Conservation (phyloP, 2,329 filamentous ascomycete genomes). For the Penicillium sp. region DNA sequence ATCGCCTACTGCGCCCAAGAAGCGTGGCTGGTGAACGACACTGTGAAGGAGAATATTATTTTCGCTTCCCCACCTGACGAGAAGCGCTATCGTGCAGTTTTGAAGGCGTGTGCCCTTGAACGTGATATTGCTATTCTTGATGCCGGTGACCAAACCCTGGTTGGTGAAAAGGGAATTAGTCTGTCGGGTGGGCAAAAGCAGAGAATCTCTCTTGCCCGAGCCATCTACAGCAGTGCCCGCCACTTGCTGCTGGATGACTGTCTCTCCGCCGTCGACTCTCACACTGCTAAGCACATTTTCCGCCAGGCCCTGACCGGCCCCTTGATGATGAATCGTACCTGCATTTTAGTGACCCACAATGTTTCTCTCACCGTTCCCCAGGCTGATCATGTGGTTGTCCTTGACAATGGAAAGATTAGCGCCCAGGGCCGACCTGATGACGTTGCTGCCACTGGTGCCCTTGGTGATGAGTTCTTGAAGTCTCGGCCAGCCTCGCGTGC, state of each 20-base stretch:
- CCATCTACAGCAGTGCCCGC: slow-evolving; percentile 90
- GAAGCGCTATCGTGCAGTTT: slow-evolving; percentile 79
- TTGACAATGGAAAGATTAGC: slow-evolving; percentile 81
- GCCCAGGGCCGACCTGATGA: slow-evolving; percentile 75
- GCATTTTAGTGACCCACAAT: slow-evolving; percentile 95
- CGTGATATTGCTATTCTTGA: slow-evolving; percentile 91
- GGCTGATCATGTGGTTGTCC: slow-evolving; percentile 75
- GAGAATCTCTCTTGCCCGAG: slow-evolving; percentile 91
- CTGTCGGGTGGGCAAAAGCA: slow-evolving; percentile 97
- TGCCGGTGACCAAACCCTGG: slow-evolving; percentile 85
- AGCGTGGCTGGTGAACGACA: slow-evolving; percentile 94
- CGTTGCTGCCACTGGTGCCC: slow-evolving; percentile 80
- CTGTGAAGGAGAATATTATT: slow-evolving; percentile 92
- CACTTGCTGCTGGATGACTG: slow-evolving; percentile 94
- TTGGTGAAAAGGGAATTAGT: slow-evolving; percentile 96
- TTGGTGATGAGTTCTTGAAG: slow-evolving; percentile 81
- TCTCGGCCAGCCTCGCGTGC: slow-evolving; percentile 68
- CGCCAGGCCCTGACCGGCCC: slow-evolving; percentile 86
- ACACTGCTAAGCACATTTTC: slow-evolving; percentile 98
- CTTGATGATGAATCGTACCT: slow-evolving; percentile 84
- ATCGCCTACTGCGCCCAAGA: slow-evolving; percentile 96
- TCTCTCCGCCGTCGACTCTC: slow-evolving; percentile 92
- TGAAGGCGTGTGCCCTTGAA: slow-evolving; percentile 86
- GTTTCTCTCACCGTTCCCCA: slow-evolving; percentile 80
- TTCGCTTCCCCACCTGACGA: slow-evolving; percentile 82